Evolutionary conservation across 2,329 filamentous ascomycete species (phyloP).

Genomic region (Fusarium veterinarium): DNA sequence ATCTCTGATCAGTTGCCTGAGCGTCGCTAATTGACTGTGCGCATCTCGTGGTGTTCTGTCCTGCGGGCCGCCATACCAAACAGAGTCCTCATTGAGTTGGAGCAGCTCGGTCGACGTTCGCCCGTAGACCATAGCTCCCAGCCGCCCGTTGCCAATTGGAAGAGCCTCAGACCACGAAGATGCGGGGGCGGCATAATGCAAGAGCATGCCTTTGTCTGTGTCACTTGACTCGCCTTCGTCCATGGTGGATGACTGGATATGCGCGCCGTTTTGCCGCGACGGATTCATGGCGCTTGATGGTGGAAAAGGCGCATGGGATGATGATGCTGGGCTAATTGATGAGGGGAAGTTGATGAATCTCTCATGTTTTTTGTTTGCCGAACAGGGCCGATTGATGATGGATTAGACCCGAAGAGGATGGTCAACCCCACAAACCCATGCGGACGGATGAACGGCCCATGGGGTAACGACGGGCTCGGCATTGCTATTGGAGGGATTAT

Average conservation of each 20-base stretch:
- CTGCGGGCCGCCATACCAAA: conserved; percentile 59
- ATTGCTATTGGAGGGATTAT: conserved; percentile 12
- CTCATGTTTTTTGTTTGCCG: not conserved
- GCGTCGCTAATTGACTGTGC: conserved; percentile 16
- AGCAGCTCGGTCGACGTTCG: conserved; percentile 55
- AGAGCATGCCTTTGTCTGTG: conserved; percentile 19
- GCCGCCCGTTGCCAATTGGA: conserved; percentile 61
- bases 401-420: conserved; percentile 11
- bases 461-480: not conserved
- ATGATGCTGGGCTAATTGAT: not conserved
- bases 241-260: conserved; percentile 6
- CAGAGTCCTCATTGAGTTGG: conserved; percentile 60
- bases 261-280: not conserved
- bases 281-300: not conserved
- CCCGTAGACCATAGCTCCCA: conserved; percentile 57
- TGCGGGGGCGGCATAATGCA: conserved; percentile 43
- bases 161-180: conserved; percentile 50
- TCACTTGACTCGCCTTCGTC: not conserved
- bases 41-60: conserved; percentile 54
- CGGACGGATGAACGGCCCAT: not conserved
- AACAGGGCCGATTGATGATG: not conserved
- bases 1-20: conserved; percentile 41
- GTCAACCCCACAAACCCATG: conserved; percentile 4
- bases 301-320: not conserved
- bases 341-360: conserved; percentile 8